Evolutionary conservation across 225 moss, liverwort and hornwort genomes (phyloP), one percentile per base, ranked within the genome.

Genomic region (Sphagnum tenellum): DNA sequence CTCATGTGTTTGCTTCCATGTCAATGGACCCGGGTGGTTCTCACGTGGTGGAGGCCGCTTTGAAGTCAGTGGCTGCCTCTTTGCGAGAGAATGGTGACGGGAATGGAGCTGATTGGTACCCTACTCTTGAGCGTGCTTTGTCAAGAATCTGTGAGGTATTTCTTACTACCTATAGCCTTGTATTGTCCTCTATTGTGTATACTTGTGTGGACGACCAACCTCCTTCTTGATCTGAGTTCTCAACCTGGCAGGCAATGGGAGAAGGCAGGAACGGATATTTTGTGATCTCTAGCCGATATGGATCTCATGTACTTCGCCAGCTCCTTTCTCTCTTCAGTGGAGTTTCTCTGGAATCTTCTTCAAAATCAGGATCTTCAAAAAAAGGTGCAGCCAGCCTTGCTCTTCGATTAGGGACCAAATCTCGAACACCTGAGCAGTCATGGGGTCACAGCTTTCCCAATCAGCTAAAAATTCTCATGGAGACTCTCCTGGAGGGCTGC

Each of bases 271-370:
- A 79, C 69, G 89, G 85, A 7, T 78, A 78, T 59, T 89, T 90
- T 70, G 70, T 98, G n/a, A 86, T 98, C 64, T 75, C 73, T 57
- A 98, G 84, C 66, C 79, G 90, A 64, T 98, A 98, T 66, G 98
- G 98, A 54, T 98, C 98, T 53, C 93, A 98, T 79, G 92, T 93
- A 29, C 81, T 90, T 48, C 98, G 98, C 7, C 83, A 86, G 78
- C 83, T 98, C 52, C 65, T 98, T 48, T 83, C 89, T 10, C 67
- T 98, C 8, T 90, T 90, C 8, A 90, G 87, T 76, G 98, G 98
- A 47, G 75, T 90, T 74, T 73, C 82, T 1, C 71, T 83, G 9
- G 98, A 90, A 57, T 73, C 76, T 46, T 70, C 86, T 6, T 64
- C 82, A 3, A 77, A 79, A 60, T 73, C 66, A 45, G 79, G 81